A percentile compares a stretch with the other conserved stretches of the same genome.
These are phyloP conservation scores for Globisporangium carolinianum DNA, from an alignment of 352 stramenopile genomes.

Conservation along the genomic window DNA sequence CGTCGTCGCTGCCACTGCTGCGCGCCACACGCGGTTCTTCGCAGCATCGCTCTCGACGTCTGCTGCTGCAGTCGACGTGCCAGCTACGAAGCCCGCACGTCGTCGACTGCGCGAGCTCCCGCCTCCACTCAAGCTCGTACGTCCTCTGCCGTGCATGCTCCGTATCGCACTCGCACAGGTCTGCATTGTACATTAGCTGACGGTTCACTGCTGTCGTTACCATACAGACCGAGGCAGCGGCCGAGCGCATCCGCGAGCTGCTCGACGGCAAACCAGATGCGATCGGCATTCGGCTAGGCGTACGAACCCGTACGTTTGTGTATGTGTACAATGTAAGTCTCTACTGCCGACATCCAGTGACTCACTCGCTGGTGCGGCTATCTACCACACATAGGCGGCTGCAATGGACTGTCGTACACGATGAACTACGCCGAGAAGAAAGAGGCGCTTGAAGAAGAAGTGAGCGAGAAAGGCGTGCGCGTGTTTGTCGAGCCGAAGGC, in stretches of 20 bases:
- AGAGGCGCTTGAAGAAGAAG: slow-evolving; percentile 91
- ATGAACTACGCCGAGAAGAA: slow-evolving; percentile 98
- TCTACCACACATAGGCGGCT: slow-evolving; percentile 71
- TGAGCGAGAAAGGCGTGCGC: slow-evolving; percentile 88
- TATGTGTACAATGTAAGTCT: neutral
- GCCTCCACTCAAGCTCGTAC: slow-evolving; percentile 67
- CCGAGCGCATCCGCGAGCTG: slow-evolving; percentile 82
- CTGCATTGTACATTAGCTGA: too few relatives aligned
- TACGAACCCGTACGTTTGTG: slow-evolving; percentile 83
- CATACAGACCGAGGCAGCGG: slow-evolving; percentile 83
- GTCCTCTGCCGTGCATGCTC: slow-evolving; percentile 1
- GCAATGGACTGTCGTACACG: slow-evolving; percentile 98
- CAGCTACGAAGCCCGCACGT: slow-evolving; percentile 20
- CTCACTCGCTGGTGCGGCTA: neutral
- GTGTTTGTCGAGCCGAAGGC: slow-evolving; percentile 99
- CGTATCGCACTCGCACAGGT: too few relatives aligned
- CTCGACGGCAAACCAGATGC: slow-evolving; percentile 81
- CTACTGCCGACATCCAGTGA: neutral
- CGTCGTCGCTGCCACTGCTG: slow-evolving; percentile 1
- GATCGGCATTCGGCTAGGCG: slow-evolving; percentile 94
- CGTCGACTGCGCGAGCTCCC: slow-evolving; percentile 64
- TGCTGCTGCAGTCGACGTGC: slow-evolving; percentile 29
- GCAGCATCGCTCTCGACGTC: slow-evolving; percentile 18
- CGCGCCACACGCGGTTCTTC: slow-evolving; percentile 4
- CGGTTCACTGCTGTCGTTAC: too few relatives aligned